Conservation (phyloP, 2,329 filamentous ascomycete genomes). For the Pleurostoma richardsiae region DNA sequence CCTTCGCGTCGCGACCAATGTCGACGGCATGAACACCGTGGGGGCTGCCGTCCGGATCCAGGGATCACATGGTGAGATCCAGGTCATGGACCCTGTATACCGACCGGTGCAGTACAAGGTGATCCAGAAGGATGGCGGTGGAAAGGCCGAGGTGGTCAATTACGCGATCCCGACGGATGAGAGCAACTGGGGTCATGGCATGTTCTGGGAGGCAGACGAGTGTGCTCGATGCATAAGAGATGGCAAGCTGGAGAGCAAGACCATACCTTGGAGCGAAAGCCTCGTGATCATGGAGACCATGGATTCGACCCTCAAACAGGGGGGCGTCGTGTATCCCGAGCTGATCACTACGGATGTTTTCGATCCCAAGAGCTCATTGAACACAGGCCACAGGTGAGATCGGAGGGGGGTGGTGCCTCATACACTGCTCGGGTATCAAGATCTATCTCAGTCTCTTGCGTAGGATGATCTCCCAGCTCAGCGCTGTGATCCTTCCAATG, state of each 20-base stretch:
- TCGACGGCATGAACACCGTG: slow-evolving; percentile 53
- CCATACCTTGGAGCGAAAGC: slow-evolving; percentile 69
- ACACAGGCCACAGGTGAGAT: slow-evolving; percentile 33
- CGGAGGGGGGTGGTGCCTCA: too few species aligned
- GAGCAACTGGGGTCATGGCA: slow-evolving; percentile 63
- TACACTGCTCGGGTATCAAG: too few species aligned
- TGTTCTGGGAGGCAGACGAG: slow-evolving; percentile 59
- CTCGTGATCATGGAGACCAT: slow-evolving; percentile 77
- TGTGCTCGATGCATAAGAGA: slow-evolving; percentile 53
- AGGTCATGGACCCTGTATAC: slow-evolving; percentile 69
- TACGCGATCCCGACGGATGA: slow-evolving; percentile 48
- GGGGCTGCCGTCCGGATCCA: slow-evolving; percentile 73
- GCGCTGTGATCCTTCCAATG: too few species aligned
- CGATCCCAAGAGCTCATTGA: slow-evolving; percentile 56
- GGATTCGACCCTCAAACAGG: slow-evolving; percentile 50
- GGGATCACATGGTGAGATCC: slow-evolving; percentile 76
- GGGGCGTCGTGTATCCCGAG: slow-evolving; percentile 48
- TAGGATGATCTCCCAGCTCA: too few species aligned
- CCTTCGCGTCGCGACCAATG: slow-evolving; percentile 57
- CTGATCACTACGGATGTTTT: slow-evolving; percentile 53
- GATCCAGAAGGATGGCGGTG: slow-evolving; percentile 46
- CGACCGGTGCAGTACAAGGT: slow-evolving; percentile 62
- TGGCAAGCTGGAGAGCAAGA: slow-evolving; percentile 69
- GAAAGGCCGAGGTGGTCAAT: slow-evolving; percentile 43
- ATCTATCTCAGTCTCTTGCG: too few species aligned